Evolutionary conservation across 2,329 filamentous ascomycete species (phyloP), one percentile per base, ranked within the genome.

Genomic region (Diaporthe helianthi): DNA sequence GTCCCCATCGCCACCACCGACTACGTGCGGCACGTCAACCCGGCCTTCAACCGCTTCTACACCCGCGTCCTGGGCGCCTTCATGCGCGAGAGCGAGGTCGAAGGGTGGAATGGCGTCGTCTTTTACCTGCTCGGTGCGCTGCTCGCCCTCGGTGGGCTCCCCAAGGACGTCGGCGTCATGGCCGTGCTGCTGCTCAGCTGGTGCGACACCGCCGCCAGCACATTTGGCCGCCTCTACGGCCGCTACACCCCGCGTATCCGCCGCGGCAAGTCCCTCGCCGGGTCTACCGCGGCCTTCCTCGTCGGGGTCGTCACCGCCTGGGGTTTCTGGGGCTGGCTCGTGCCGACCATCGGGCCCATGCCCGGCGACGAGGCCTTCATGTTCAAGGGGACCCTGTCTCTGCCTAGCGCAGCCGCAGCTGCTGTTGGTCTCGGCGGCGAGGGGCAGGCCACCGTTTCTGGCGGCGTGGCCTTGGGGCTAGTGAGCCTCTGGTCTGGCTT

Each of bases 141-240:
- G 89, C 86, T 90, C 38, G 93, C 95, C 19, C 87, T 98, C 73
- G 89, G 89, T 38, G 93, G 93, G 79, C 93, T 97, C 79, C 93
- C 94, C 72, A 99, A 98, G 82, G 96, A 99, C 76, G 87, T 99
- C 29, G 94, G 91, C 9, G 91, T 97, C 60, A 91, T 98, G 84
- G 90, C 92, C 71, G 92, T 98, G 52, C 84, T 99, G 75, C 87
- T 99, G 49, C 88, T 99, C 29, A 97, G 93, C 77, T 99, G 96
- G 96, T 99, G 96, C 81, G 96, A 99, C 79, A 98, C 96, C 1
- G 96, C 96, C 44, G 96, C 96, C 63, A 96, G 92, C 78, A 99
- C 96, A 0, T 94, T 99, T 77, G 96, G 96, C 65, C 89, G 96
- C 67, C 84, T 95, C 17, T 98, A 93, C 82, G 96, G 96, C 51